Percentiles rank a stretch among this genome's conserved stretches.
These are phyloP conservation scores for Achaetomiella virescens DNA, from an alignment of 495 filamentous ascomycete genomes.

Conservation along the genomic window DNA sequence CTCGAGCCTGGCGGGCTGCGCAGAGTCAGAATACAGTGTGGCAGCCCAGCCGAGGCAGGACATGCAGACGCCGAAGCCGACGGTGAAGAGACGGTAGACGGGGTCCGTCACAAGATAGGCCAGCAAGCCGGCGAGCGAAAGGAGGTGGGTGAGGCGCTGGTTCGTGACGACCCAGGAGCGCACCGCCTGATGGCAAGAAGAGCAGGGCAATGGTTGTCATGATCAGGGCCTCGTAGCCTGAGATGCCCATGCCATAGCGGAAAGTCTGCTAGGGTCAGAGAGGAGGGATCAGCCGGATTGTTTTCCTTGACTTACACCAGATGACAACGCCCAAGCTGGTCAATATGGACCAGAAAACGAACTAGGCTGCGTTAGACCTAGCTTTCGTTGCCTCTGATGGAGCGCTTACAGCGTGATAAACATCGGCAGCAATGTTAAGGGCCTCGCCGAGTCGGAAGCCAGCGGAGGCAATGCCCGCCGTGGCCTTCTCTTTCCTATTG, in stretches of 20 bases:
- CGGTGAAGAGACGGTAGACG: slow-evolving; percentile 69
- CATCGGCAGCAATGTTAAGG: slow-evolving; percentile 77
- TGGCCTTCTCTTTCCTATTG: slow-evolving; percentile 68
- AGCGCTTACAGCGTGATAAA: slow-evolving; percentile 78
- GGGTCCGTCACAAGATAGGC: slow-evolving; percentile 72
- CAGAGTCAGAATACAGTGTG: slow-evolving; percentile 69
- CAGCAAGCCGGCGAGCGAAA: slow-evolving; percentile 71
- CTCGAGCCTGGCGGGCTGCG: slow-evolving; percentile 70
- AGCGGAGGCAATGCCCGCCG: slow-evolving; percentile 61
- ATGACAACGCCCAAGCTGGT: slow-evolving; percentile 82
- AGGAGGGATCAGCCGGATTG: neutral
- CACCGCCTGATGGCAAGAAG: slow-evolving; percentile 68
- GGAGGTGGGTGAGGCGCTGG: slow-evolving; percentile 60
- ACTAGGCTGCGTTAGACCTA: slow-evolving; percentile 45
- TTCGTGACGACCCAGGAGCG: slow-evolving; percentile 63
- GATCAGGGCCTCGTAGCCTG: slow-evolving; percentile 87
- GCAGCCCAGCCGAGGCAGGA: slow-evolving; percentile 77
- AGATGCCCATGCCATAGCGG: slow-evolving; percentile 99
- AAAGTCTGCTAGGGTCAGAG: slow-evolving; percentile 57
- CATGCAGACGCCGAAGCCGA: slow-evolving; percentile 70
- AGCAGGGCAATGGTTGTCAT: slow-evolving; percentile 73
- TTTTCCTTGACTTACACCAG: slow-evolving; percentile 92
- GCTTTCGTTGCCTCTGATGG: neutral
- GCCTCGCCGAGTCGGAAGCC: slow-evolving; percentile 69
- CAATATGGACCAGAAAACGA: slow-evolving; percentile 90